Base-by-base conservation (phyloP, 2,329 filamentous ascomycete species). In the Cordyceps cicadae region DNA sequence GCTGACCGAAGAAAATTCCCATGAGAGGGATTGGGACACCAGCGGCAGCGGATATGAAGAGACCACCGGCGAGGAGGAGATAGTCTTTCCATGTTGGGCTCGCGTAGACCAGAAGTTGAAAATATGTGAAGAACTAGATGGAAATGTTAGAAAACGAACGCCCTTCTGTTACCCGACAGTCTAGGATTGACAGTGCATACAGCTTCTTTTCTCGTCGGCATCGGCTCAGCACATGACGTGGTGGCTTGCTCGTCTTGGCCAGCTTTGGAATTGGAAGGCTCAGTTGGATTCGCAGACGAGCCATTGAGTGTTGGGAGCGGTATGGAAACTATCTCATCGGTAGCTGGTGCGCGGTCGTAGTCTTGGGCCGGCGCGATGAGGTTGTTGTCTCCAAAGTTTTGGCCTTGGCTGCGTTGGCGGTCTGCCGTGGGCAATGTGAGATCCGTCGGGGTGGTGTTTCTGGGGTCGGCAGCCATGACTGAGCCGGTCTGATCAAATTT, bases 21-120 rank as follows among this genome's bases (percentile, higher is more conserved):
- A 87, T 81, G 21, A 87, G 73, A 15, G 85, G 85, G 61, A 87
- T 85, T 0, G 85, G 84, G 4, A 84, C 77, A 52, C 84, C 85
- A n/a, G 84, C 79, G 29, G 77, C 81, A 50, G 82, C 80, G 58
- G 83, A 79, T 59, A 75, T 74, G 48, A 77, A 49, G 41, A 70
- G 73, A 48, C 77, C 79, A 29, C 72, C 65, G 17, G 74, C 14
- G 45, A 81, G 70, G 53, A 81, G 72, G n/a, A 70, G 51, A 62
- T 76, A 69, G 62, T 80, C 78, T 61, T 76, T 62, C 67, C 71
- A 72, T 65, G 71, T 74, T 24, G 78, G 78, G 51, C 78, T 70
- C 60, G 75, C 77, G 62, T 77, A 78, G 63, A 76, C 69, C 39
- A 80, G 74, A 46, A 79, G 73, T 24, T 72, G 73, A 64, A 80